phyloP scores from a whole-genome alignment of 495 filamentous ascomycete genomes.

The Aspergillus avenaceus region DNA sequence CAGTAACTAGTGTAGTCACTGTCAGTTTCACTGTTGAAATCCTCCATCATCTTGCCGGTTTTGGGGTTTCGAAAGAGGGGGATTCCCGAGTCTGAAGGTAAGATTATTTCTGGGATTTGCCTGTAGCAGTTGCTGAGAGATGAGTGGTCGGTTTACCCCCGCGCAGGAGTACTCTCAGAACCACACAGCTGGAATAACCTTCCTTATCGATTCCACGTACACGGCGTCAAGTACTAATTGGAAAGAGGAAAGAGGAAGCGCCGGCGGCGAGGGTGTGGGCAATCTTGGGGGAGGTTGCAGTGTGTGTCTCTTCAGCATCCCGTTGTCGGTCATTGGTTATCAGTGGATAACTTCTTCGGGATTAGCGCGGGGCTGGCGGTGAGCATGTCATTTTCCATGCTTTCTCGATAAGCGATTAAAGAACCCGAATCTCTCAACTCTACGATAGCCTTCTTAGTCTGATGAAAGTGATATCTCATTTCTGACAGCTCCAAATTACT shows the following conservation, averaged over 20 bases:
- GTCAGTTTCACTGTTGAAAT: slow-evolving; percentile 95
- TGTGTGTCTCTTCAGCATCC: slow-evolving; percentile 20
- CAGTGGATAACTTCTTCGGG: slow-evolving; percentile 18
- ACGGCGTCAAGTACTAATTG: neutral
- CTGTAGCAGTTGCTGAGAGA: slow-evolving; percentile 29
- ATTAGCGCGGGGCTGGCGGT: slow-evolving; percentile 31
- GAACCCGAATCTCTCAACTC: too few relatives aligned
- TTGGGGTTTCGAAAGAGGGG: slow-evolving; percentile 2
- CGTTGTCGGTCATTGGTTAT: slow-evolving; percentile 15
- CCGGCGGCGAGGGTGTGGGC: neutral
- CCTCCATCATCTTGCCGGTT: slow-evolving; percentile 63
- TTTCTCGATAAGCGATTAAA: slow-evolving; percentile 21
- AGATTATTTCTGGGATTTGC: slow-evolving; percentile 19
- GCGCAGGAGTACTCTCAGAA: slow-evolving; percentile 25
- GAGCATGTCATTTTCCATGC: neutral
- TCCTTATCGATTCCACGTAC: slow-evolving; percentile 12
- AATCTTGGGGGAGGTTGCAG: slow-evolving; percentile 5
- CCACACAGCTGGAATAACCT: slow-evolving; percentile 19
- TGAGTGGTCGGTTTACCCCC: slow-evolving; percentile 27
- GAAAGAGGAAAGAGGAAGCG: neutral
- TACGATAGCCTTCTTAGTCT: neutral
- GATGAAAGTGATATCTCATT: too few relatives aligned
- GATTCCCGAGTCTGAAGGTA: slow-evolving; percentile 6
- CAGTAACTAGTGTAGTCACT: slow-evolving; percentile 99
- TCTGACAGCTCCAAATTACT: neutral